Percentiles rank a stretch among this genome's conserved stretches.
phyloP scores from a whole-genome alignment of 208 protist genomes.

The Trypanosoma mega region DNA sequence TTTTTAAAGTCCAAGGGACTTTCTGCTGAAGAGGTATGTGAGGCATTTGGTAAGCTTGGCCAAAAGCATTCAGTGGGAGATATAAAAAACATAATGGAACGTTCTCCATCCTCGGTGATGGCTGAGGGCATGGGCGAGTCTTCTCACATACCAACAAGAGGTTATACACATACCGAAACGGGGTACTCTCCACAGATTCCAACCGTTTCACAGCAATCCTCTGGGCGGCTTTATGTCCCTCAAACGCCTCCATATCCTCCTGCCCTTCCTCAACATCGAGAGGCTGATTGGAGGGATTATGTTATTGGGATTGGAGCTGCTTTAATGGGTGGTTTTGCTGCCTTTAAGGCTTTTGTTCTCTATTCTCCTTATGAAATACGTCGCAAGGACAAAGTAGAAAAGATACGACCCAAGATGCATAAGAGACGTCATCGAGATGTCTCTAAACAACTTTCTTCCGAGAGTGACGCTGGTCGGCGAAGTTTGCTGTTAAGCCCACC shows the following conservation, averaged over 20 bases:
- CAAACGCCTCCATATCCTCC: constrained; percentile 31
- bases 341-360: constrained; percentile 61
- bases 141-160: not conserved
- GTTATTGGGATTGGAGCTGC: constrained; percentile 73
- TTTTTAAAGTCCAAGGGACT: constrained; percentile 82
- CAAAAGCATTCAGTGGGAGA: constrained; percentile 44
- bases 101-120: not conserved
- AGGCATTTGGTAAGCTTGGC: constrained; percentile 61
- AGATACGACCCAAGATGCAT: not conserved
- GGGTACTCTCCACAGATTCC: not conserved
- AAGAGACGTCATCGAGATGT: not conserved
- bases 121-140: not conserved
- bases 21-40: constrained; percentile 53
- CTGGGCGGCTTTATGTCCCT: constrained; percentile 38
- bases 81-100: constrained; percentile 35
- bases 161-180: not conserved
- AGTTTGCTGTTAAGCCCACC: not conserved
- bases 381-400: constrained; percentile 46
- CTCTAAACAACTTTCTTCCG: constrained; percentile 17
- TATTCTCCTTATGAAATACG: constrained; percentile 85
- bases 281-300: constrained; percentile 70
- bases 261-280: constrained; percentile 19
- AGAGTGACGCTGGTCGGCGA: constrained; percentile 10
- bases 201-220: not conserved
- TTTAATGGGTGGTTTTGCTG: constrained; percentile 42